These are phyloP conservation scores for Fusarium ambrosium DNA, from an alignment of 2,329 filamentous ascomycete species.

Conservation along the genomic window DNA sequence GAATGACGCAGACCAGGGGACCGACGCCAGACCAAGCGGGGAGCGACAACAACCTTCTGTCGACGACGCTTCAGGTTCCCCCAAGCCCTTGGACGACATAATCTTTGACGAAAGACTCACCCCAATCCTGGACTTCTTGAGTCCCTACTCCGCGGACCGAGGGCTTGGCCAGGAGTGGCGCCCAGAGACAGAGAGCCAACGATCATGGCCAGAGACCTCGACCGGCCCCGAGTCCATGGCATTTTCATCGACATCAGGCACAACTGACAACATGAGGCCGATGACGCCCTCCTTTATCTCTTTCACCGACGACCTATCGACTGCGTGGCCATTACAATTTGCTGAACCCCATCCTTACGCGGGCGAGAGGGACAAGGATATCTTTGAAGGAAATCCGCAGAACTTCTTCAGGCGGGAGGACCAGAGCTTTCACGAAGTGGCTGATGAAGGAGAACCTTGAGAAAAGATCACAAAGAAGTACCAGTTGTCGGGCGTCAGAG, in stretches of 20 bases:
- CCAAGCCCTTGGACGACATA: too few species aligned
- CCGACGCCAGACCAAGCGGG: too few species aligned
- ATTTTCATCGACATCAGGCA: not conserved
- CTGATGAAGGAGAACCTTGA: not conserved
- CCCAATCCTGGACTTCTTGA: too few species aligned
- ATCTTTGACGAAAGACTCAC: too few species aligned
- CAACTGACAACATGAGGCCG: not conserved
- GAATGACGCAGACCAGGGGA: too few species aligned
- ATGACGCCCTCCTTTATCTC: not conserved
- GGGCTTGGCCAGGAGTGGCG: not conserved
- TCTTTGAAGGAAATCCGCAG: not conserved
- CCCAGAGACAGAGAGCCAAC: not conserved
- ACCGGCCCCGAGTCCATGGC: not conserved
- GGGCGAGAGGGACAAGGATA: not conserved
- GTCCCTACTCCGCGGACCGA: not conserved
- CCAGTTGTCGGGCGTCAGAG: not conserved
- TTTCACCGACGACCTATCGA: not conserved
- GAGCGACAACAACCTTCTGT: too few species aligned
- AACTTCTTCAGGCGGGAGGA: not conserved
- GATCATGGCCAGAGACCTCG: not conserved
- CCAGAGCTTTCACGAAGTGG: not conserved
- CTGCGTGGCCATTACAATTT: not conserved
- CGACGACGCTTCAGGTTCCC: too few species aligned
- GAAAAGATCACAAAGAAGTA: not conserved
- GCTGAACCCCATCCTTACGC: not conserved